A percentile compares a stretch with the other conserved stretches of the same genome.
These are phyloP conservation scores for Colletotrichum sublineola DNA, from an alignment of 2,329 filamentous ascomycete species.

Conservation along the genomic window DNA sequence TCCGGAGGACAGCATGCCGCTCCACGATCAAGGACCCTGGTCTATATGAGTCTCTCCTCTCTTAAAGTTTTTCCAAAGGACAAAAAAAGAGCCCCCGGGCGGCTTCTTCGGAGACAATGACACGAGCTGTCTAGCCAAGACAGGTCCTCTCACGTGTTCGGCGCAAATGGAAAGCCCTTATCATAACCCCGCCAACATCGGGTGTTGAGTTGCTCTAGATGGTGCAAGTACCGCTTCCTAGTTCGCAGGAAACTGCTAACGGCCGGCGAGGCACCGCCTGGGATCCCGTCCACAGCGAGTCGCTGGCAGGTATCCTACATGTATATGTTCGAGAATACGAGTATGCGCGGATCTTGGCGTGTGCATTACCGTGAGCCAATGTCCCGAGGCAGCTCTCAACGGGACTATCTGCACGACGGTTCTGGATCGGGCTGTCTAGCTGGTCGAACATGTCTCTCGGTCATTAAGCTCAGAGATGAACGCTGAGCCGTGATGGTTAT, in stretches of 20 bases:
- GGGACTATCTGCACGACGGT: slow-evolving; percentile 11
- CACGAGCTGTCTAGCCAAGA: slow-evolving; percentile 18
- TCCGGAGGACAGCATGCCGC: slow-evolving; percentile 27
- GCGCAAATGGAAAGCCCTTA: slow-evolving; percentile 14
- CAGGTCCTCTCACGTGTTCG: slow-evolving; percentile 4
- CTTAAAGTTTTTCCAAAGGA: slow-evolving; percentile 12
- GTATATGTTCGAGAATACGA: slow-evolving; percentile 25
- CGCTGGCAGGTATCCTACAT: neutral
- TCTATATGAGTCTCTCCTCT: slow-evolving; percentile 13
- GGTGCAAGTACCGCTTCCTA: neutral
- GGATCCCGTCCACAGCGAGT: slow-evolving; percentile 7
- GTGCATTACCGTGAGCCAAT: slow-evolving; percentile 10
- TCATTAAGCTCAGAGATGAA: slow-evolving; percentile 6
- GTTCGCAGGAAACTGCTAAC: slow-evolving; percentile 19
- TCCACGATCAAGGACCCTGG: slow-evolving; percentile 35
- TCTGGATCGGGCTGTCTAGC: slow-evolving; percentile 2
- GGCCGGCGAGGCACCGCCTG: slow-evolving; percentile 12
- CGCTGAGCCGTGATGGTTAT: slow-evolving; percentile 3
- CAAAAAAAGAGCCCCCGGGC: neutral
- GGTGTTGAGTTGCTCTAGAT: neutral
- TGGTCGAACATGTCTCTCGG: slow-evolving; percentile 7
- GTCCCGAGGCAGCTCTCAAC: neutral
- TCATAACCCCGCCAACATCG: slow-evolving; percentile 15
- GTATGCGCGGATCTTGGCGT: slow-evolving; percentile 19
- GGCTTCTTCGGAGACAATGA: slow-evolving; percentile 33